Base-by-base conservation (phyloP, 2,329 filamentous ascomycete genomes). In the Colletotrichum spaethianum region DNA sequence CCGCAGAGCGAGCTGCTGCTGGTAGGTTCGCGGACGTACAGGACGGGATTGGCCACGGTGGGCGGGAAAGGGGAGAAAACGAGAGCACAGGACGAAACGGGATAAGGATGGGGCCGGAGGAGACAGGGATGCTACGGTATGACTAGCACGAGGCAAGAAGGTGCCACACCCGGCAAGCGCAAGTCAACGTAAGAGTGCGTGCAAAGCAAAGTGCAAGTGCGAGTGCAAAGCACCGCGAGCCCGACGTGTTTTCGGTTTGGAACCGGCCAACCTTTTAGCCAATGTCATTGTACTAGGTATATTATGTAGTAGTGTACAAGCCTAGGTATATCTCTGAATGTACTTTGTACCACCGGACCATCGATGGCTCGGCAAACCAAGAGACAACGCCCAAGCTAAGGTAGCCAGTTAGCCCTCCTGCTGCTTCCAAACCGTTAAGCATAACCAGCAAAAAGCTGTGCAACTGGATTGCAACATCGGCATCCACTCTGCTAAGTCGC, bases 131-230 rank as follows among this genome's bases (percentile, higher is more conserved):
- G 52, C 44, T 18, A 69, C 31, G 53, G 48, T 69, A 55, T 46
- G 65, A 55, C 66, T 70, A 72, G 66, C 59, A 60, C 70, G 44
- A 70, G 65, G 70, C 65, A 60, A 70, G 70, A 72, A 72, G 70
- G 70, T 72, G 69, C 65, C 65, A 64, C 28, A 28, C n/a, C 38
- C 53, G 38, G 53, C 28, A 33, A 59, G 38, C 48, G 48, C 48
- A 55, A 31, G 33, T 55, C n/a, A 38, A 63, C 48, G 46, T 46
- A 63, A 50, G 31, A 33, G 20, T n/a, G n/a, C n/a, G n/a, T n/a
- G 31, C 20, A 9, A 28, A 8, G 4, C 38, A 14, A 12, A 16
- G 16, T 31, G 40, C 38, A 44, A 31, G 11, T 38, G 23, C 23
- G 23, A 26, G 20, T 33, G 28, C 52, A 56, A 23, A 23, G 16